phyloP scores from a whole-genome alignment of 306 rosid species.

The Sechiopsis laciniata region DNA sequence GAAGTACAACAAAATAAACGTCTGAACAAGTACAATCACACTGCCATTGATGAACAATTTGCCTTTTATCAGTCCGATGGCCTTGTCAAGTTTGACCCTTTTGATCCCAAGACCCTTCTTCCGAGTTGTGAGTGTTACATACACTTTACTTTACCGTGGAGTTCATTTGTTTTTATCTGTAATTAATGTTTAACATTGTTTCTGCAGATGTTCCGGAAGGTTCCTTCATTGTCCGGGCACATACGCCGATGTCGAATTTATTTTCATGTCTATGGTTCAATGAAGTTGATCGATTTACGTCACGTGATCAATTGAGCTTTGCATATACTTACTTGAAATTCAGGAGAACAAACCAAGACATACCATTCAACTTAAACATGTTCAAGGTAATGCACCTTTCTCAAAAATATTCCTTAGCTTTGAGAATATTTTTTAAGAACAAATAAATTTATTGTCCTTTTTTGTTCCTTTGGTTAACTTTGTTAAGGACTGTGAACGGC shows the following conservation, averaged over 20 bases:
- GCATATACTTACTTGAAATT: slow-evolving; percentile 79
- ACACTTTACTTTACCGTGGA: slow-evolving; percentile 25
- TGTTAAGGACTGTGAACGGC: slow-evolving; percentile 87
- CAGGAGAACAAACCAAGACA: slow-evolving; percentile 68
- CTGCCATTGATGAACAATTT: slow-evolving; percentile 75
- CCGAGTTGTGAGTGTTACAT: slow-evolving; percentile 68
- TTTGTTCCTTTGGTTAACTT: neutral
- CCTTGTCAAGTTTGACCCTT: slow-evolving; percentile 66
- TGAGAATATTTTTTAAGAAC: neutral
- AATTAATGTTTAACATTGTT: slow-evolving; percentile 16
- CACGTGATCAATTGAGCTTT: slow-evolving; percentile 96
- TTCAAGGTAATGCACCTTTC: slow-evolving; percentile 53
- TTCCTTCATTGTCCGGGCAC: slow-evolving; percentile 87
- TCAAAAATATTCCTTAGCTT: neutral
- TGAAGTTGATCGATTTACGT: slow-evolving; percentile 88
- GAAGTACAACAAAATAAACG: slow-evolving; percentile 94
- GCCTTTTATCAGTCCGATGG: slow-evolving; percentile 73
- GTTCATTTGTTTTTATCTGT: slow-evolving; percentile 13
- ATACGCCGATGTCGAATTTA: slow-evolving; percentile 83
- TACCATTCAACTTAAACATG: slow-evolving; percentile 62
- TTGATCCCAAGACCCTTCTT: slow-evolving; percentile 48
- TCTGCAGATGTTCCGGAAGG: slow-evolving; percentile 90
- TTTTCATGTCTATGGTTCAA: slow-evolving; percentile 98
- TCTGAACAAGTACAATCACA: slow-evolving; percentile 72
- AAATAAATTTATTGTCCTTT: neutral